phyloP scores from a whole-genome alignment of 2,329 filamentous ascomycete species.

The Xylaria digitata region DNA sequence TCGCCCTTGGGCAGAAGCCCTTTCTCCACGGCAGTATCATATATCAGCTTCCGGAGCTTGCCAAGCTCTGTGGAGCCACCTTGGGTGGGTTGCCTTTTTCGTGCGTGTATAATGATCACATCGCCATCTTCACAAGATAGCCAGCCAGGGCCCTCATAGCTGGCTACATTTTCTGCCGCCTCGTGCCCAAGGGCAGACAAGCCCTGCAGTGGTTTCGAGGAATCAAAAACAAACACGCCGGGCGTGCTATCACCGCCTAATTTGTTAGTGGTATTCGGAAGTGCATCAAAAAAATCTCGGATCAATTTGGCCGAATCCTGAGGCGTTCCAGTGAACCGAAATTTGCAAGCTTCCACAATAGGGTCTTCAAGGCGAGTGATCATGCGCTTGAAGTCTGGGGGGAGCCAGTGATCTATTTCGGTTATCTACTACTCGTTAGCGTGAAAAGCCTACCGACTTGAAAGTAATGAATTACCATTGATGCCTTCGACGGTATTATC shows the following conservation, averaged over 20 bases:
- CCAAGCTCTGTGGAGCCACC: conserved; percentile 79
- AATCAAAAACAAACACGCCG: conserved; percentile 80
- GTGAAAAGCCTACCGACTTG: background rate
- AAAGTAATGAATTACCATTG: conserved; percentile 60
- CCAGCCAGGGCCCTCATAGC: conserved; percentile 40
- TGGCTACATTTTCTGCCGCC: conserved; percentile 44
- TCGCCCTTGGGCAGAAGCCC: conserved; percentile 62
- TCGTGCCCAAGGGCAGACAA: conserved; percentile 64
- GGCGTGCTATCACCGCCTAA: conserved; percentile 80
- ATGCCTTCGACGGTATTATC: conserved; percentile 61
- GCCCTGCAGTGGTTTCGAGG: conserved; percentile 77
- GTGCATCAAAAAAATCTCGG: conserved; percentile 75
- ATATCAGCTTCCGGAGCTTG: conserved; percentile 75
- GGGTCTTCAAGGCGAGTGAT: conserved; percentile 77
- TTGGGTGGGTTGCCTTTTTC: conserved; percentile 70
- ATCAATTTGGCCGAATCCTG: conserved; percentile 57
- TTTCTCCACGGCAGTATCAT: conserved; percentile 74
- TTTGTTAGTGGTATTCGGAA: conserved; percentile 68
- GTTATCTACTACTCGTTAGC: conserved; percentile 65
- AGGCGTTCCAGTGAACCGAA: conserved; percentile 66
- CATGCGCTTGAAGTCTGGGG: conserved; percentile 75
- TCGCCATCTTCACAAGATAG: conserved; percentile 74
- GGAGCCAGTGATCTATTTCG: conserved; percentile 71
- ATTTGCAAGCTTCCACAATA: conserved; percentile 78
- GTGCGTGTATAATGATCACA: conserved; percentile 83